Conservation (phyloP, 108 stramenopile genomes). For the Cylindrotheca closterium region DNA sequence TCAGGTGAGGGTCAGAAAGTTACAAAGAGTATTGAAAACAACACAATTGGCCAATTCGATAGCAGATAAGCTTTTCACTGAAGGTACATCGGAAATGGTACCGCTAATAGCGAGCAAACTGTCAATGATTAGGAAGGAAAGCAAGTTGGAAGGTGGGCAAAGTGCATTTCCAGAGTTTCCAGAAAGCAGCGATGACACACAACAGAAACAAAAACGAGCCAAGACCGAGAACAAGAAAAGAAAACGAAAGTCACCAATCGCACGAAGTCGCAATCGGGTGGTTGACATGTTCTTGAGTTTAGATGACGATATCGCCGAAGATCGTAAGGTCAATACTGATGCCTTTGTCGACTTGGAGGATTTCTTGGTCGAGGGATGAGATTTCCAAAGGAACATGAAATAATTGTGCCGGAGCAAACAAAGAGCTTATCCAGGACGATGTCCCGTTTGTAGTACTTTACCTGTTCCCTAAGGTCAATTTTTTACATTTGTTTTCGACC, state of each 20-base stretch:
- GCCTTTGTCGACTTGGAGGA: slow-evolving; percentile 52
- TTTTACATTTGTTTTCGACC: slow-evolving; percentile 1
- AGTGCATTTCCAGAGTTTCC: slow-evolving; percentile 25
- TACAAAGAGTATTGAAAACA: neutral
- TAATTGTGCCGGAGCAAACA: no score
- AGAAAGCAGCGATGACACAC: neutral
- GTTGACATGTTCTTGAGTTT: slow-evolving; percentile 34
- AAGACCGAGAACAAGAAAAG: neutral
- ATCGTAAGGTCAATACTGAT: slow-evolving; percentile 14
- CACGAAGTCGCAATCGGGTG: slow-evolving; percentile 42
- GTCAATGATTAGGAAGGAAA: neutral
- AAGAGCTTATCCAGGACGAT: no score
- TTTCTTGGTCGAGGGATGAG: slow-evolving; percentile 49
- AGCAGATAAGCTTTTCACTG: neutral
- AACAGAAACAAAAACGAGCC: slow-evolving; percentile 13
- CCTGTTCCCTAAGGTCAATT: no score
- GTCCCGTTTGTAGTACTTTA: no score
- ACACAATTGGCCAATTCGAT: neutral
- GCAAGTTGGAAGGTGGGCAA: slow-evolving; percentile 4
- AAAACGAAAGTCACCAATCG: neutral
- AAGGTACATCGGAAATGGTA: slow-evolving; percentile 9
- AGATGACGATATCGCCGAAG: slow-evolving; percentile 19
- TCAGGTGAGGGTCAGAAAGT: slow-evolving; percentile 10
- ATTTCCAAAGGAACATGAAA: no score
- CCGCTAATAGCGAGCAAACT: slow-evolving; percentile 1